phyloP scores from a whole-genome alignment of 2,329 filamentous ascomycete species.

The Pyrenophora teres region DNA sequence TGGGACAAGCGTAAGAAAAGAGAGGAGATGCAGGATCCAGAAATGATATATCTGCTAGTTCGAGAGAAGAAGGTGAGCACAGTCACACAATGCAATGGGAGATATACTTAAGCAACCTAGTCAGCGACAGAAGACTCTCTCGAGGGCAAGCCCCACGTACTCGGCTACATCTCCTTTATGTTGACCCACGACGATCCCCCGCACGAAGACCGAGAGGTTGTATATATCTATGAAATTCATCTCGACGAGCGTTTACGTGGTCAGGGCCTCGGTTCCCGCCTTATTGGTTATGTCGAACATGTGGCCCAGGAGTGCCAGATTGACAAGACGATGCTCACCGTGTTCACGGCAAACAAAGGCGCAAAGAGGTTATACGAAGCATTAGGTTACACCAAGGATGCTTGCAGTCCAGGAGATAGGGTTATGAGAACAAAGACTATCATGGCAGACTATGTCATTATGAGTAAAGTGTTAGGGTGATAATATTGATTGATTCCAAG shows the following conservation, averaged over 20 bases:
- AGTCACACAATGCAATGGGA: too few species aligned
- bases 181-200: constrained; percentile 65
- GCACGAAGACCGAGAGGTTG: constrained; percentile 56
- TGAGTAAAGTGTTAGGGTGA: constrained; percentile 25
- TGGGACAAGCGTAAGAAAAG: constrained; percentile 68
- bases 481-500: not conserved
- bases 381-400: constrained; percentile 61
- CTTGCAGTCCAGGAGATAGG: constrained; percentile 57
- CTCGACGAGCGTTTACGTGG: constrained; percentile 62
- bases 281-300: constrained; percentile 62
- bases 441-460: constrained; percentile 33
- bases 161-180: constrained; percentile 65
- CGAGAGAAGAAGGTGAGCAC: constrained; percentile 11
- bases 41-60: constrained; percentile 70
- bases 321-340: constrained; percentile 74
- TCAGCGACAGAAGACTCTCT: not conserved
- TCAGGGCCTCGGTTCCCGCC: constrained; percentile 63
- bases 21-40: constrained; percentile 69
- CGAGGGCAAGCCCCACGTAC: constrained; percentile 7
- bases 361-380: constrained; percentile 66
- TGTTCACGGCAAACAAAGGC: constrained; percentile 65
- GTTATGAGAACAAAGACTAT: constrained; percentile 26
- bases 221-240: constrained; percentile 83
- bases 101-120: too few species aligned
- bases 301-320: constrained; percentile 62